A percentile compares a stretch with the other conserved stretches of the same genome.
phyloP scores from a whole-genome alignment of 2,329 filamentous ascomycete genomes.

The Colletotrichum costaricense region DNA sequence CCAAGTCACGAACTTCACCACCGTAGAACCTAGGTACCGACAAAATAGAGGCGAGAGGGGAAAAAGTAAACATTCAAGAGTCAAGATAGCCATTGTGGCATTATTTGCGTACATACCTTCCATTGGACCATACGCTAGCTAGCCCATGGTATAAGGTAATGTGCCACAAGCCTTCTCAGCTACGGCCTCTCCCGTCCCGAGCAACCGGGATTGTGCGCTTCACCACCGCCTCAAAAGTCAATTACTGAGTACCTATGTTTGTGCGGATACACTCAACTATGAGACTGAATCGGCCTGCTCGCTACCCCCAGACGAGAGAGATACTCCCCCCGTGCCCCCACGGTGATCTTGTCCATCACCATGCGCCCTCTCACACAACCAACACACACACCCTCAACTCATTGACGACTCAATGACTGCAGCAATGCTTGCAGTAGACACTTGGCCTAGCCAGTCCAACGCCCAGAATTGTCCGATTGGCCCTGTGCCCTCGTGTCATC shows the following conservation, averaged over 20 bases:
- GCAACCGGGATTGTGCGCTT: background rate
- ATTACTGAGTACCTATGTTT: background rate
- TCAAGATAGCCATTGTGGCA: background rate
- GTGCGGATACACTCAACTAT: background rate
- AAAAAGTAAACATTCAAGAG: background rate
- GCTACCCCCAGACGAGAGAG: background rate
- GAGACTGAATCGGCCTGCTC: background rate
- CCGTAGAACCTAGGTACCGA: background rate
- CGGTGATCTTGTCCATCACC: background rate
- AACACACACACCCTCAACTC: background rate
- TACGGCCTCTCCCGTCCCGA: background rate
- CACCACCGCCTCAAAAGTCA: background rate
- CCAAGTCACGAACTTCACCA: background rate
- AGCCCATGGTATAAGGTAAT: background rate
- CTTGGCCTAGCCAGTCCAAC: background rate
- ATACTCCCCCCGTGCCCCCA: background rate
- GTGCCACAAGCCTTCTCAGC: background rate
- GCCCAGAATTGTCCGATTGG: constrained; percentile 1
- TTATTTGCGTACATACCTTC: background rate
- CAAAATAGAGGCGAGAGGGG: background rate
- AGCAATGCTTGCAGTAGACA: background rate
- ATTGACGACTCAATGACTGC: background rate
- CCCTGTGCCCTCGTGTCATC: background rate
- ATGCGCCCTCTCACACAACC: background rate
- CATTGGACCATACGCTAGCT: background rate